phyloP scores from a whole-genome alignment of 306 rosid genomes.

The Macrotyloma uniflorum region DNA sequence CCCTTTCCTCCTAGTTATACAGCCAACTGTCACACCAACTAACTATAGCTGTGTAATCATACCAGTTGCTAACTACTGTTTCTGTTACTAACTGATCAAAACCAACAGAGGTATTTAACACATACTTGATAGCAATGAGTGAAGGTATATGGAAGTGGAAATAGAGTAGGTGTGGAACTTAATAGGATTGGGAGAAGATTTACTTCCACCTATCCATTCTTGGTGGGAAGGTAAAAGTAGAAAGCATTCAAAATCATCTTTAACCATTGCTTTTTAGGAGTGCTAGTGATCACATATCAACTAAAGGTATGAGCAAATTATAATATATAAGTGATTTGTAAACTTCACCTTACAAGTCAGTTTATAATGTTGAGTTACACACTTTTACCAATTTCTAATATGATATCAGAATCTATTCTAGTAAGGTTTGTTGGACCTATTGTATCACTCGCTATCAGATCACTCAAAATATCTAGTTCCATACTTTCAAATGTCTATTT shows the following conservation, averaged over 20 bases:
- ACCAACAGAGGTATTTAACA: background rate
- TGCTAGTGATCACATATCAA: no score
- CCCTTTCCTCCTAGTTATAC: background rate
- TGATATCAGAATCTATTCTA: no score
- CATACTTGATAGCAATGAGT: background rate
- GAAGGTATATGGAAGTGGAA: background rate
- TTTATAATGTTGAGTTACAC: no score
- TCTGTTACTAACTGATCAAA: background rate
- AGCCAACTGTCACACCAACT: background rate
- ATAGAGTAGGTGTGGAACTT: background rate
- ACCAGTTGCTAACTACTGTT: background rate
- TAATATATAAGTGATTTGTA: no score
- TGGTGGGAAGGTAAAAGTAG: background rate
- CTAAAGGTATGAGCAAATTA: no score
- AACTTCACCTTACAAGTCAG: no score
- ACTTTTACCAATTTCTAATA: no score
- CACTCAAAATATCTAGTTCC: no score
- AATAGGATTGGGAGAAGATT: background rate
- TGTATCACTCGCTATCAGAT: no score
- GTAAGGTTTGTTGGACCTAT: no score
- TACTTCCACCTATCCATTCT: background rate
- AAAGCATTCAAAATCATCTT: background rate
- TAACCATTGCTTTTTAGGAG: constrained; percentile 3
- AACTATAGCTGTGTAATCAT: background rate
- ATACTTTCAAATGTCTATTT: no score